Evolutionary conservation across 108 stramenopile species (phyloP).

Genomic region (Stephanodiscus minutulus): DNA sequence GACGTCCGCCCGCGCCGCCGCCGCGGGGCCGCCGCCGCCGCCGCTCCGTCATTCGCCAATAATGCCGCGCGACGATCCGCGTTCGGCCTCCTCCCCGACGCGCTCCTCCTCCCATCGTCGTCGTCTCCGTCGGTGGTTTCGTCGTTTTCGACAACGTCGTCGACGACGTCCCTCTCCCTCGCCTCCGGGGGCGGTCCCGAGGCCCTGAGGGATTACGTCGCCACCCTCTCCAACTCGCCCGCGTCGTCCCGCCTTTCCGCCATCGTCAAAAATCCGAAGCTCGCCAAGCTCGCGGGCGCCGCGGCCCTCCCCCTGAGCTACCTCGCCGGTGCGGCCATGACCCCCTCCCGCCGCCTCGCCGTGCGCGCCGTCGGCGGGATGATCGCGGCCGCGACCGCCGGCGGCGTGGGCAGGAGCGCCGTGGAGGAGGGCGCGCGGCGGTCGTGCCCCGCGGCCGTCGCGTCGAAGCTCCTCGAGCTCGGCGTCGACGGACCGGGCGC

Average conservation of each 20-base stretch:
- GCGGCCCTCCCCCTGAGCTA: constrained; percentile 37
- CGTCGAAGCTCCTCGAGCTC: constrained; percentile 20
- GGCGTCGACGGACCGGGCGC: constrained; percentile 30
- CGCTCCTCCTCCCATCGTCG: too few relatives aligned
- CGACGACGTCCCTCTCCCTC: constrained; percentile 34
- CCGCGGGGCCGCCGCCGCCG: neutral
- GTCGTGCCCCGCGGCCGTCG: constrained; percentile 42
- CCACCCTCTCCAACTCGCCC: constrained; percentile 16
- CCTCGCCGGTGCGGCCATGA: constrained; percentile 37
- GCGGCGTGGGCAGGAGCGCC: constrained; percentile 40
- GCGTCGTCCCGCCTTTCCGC: constrained; percentile 10
- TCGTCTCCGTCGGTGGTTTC: neutral
- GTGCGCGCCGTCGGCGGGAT: constrained; percentile 37
- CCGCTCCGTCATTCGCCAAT: neutral
- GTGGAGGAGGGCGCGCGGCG: constrained; percentile 44
- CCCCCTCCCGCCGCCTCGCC: constrained; percentile 42
- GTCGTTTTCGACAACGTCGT: neutral
- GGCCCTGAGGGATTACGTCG: constrained; percentile 35
- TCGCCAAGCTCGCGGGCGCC: constrained; percentile 43
- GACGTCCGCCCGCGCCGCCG: neutral
- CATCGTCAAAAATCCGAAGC: constrained; percentile 25
- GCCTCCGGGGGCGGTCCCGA: constrained; percentile 37
- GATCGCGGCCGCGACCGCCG: constrained; percentile 37
- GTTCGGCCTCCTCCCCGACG: constrained; percentile 1
- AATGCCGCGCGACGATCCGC: constrained; percentile 1